These are phyloP conservation scores for Picea sitchensis DNA, from an alignment of 75 land plant genomes.

Conservation along the genomic window DNA sequence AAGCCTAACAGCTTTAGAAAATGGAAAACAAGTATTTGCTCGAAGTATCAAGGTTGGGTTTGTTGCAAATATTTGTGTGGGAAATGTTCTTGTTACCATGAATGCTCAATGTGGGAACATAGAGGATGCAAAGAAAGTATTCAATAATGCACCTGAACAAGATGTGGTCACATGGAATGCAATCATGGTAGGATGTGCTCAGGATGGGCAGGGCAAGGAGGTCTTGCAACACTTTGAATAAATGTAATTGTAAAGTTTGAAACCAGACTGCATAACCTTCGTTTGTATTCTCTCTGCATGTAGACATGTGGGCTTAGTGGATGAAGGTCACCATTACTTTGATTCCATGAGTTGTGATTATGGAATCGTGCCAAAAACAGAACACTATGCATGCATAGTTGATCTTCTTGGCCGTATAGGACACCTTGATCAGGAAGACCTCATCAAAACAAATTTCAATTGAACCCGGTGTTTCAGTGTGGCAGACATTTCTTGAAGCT, in stretches of 20 bases:
- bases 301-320: not conserved
- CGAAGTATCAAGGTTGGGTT: slow-evolving; percentile 38
- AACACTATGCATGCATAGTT: not conserved
- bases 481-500: not conserved
- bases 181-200: slow-evolving; percentile 46
- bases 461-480: not conserved
- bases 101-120: slow-evolving; percentile 38
- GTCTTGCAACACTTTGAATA: slow-evolving; percentile 39
- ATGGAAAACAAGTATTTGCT: slow-evolving; percentile 37
- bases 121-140: slow-evolving; percentile 20
- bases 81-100: slow-evolving; percentile 44
- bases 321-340: not conserved
- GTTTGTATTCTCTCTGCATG: slow-evolving; percentile 9
- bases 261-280: slow-evolving; percentile 1
- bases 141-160: slow-evolving; percentile 20
- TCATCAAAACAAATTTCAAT: not conserved
- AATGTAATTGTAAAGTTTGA: slow-evolving; percentile 32
- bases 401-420: not conserved
- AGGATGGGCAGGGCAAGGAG: slow-evolving; percentile 23
- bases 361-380: not conserved
- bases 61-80: slow-evolving; percentile 35
- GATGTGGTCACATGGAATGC: slow-evolving; percentile 52
- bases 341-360: not conserved
- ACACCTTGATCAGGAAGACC: not conserved
- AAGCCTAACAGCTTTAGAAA: slow-evolving; percentile 9